Conservation (phyloP, 306 rosid genomes). For the Spatholobus suberectus region DNA sequence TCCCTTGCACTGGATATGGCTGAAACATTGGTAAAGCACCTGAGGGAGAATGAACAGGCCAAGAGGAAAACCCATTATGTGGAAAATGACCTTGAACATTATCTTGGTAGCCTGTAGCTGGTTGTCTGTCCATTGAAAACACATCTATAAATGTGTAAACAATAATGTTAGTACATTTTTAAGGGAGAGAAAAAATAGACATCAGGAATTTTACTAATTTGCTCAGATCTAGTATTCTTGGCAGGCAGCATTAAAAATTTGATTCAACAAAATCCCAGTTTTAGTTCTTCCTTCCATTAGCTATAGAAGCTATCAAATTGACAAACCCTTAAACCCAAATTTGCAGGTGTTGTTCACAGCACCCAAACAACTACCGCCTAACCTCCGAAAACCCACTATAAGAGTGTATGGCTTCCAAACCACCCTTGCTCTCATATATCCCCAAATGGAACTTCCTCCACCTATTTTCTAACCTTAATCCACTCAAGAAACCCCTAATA, state of each 20-base stretch:
- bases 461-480: neutral
- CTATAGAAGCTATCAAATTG: neutral
- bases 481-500: neutral
- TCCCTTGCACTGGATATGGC: conserved; percentile 82
- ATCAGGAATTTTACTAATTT: neutral
- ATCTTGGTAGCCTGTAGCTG: conserved; percentile 65
- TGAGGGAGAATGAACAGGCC: conserved; percentile 81
- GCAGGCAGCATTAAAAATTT: neutral
- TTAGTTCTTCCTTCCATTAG: neutral
- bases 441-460: conserved; percentile 10
- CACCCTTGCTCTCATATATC: neutral
- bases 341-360: neutral
- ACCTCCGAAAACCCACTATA: neutral
- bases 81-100: conserved; percentile 79
- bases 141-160: conserved; percentile 55
- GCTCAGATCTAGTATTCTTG: neutral
- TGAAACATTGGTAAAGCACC: conserved; percentile 72
- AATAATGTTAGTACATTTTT: conserved; percentile 36
- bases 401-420: conserved; percentile 16
- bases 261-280: neutral
- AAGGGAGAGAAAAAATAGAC: neutral
- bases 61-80: conserved; percentile 71
- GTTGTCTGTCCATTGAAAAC: conserved; percentile 56
- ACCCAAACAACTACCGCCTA: neutral
- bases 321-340: neutral